phyloP scores from a whole-genome alignment of 2,329 filamentous ascomycete species.

The Zymoseptoria pseudotritici region DNA sequence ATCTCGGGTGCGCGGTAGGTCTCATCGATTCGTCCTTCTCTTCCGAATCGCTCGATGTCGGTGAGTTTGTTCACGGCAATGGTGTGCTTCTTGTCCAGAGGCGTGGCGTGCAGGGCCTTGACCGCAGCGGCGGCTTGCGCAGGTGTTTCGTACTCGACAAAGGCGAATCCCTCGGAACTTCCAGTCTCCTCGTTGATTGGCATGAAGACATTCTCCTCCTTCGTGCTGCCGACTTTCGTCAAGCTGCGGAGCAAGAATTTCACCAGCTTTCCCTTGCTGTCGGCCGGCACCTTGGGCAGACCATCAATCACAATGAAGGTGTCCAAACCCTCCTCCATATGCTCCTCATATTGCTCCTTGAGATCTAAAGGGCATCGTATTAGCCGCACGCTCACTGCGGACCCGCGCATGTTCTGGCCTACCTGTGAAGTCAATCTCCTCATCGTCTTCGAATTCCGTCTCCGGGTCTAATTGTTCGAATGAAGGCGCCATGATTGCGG shows the following conservation, averaged over 20 bases:
- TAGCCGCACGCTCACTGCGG: conserved; percentile 3
- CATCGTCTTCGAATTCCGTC: conserved; percentile 74
- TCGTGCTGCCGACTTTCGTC: conserved; percentile 73
- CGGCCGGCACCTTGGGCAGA: conserved; percentile 79
- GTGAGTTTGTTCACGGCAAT: conserved; percentile 96
- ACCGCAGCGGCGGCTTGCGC: conserved; percentile 85
- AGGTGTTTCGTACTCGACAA: conserved; percentile 89
- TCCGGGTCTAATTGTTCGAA: conserved; percentile 85
- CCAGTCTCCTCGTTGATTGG: conserved; percentile 73
- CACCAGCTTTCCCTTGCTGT: conserved; percentile 86
- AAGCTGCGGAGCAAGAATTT: conserved; percentile 96
- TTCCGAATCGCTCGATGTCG: conserved; percentile 91
- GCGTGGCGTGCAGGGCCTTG: conserved; percentile 75
- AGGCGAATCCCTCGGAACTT: conserved; percentile 85
- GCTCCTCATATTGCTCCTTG: conserved; percentile 88
- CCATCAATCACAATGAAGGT: conserved; percentile 95
- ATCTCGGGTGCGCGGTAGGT: conserved; percentile 77
- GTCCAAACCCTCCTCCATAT: conserved; percentile 91
- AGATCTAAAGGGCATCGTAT: conserved; percentile 52
- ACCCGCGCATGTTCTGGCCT: background rate
- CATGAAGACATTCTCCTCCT: conserved; percentile 88
- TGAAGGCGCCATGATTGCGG: conserved; percentile 67
- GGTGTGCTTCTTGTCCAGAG: conserved; percentile 95
- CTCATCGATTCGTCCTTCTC: conserved; percentile 88
- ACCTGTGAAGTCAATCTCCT: conserved; percentile 81